phyloP scores from a whole-genome alignment of 495 filamentous ascomycete species.

The Podospora pseudopauciseta region DNA sequence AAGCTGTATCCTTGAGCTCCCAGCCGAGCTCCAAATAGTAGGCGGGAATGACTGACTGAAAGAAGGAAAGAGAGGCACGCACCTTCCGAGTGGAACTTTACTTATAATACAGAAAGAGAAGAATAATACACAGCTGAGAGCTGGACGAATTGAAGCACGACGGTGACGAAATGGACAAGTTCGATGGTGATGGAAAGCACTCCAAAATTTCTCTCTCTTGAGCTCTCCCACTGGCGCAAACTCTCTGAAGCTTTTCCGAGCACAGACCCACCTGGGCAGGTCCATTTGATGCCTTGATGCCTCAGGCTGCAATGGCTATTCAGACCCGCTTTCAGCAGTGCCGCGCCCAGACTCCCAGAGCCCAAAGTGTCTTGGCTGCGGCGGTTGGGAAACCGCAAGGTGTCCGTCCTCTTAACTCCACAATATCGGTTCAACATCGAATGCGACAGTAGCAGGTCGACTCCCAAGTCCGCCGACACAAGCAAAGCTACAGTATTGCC shows the following conservation, averaged over 20 bases:
- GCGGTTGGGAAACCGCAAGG: slow-evolving; percentile 24
- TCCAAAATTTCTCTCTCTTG: slow-evolving; percentile 14
- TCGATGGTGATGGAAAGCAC: not conserved
- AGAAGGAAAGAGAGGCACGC: not conserved
- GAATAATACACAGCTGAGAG: slow-evolving; percentile 20
- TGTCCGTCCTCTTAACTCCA: slow-evolving; percentile 16
- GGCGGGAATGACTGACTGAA: not conserved
- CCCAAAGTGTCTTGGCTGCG: slow-evolving; percentile 1
- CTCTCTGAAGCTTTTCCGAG: slow-evolving; percentile 8
- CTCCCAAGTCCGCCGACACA: not conserved
- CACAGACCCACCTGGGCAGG: slow-evolving; percentile 13
- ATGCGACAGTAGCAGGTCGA: not conserved
- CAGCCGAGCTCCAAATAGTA: not conserved
- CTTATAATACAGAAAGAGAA: not conserved
- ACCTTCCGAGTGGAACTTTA: slow-evolving; percentile 11
- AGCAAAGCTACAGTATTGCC: not conserved
- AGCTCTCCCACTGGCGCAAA: not conserved
- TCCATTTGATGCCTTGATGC: slow-evolving; percentile 11
- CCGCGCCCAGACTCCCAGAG: slow-evolving; percentile 3
- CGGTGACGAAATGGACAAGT: slow-evolving; percentile 11
- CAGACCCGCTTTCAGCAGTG: not conserved
- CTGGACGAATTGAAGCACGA: slow-evolving; percentile 23
- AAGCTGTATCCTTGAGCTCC: not conserved
- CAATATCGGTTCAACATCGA: not conserved
- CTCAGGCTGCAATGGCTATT: slow-evolving; percentile 17